phyloP scores from a whole-genome alignment of 352 stramenopile genomes.

The Phytophthora pini region DNA sequence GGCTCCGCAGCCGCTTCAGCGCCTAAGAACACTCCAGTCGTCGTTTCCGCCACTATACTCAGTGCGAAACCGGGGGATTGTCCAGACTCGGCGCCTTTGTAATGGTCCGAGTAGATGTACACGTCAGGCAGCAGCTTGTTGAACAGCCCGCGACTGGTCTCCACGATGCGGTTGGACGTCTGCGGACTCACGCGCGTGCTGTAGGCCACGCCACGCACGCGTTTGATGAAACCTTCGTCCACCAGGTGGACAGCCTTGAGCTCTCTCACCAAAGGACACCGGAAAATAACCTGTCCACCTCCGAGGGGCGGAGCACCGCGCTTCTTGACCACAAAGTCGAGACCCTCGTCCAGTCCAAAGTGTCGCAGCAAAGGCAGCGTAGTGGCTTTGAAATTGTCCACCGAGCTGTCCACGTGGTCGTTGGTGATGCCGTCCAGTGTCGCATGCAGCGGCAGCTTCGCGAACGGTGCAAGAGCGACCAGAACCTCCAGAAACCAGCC shows the following conservation, averaged over 20 bases:
- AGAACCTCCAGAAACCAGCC: constrained; percentile 99
- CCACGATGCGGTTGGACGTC: constrained; percentile 97
- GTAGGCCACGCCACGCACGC: constrained; percentile 96
- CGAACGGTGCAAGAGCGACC: constrained; percentile 97
- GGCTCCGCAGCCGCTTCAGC: constrained; percentile 91
- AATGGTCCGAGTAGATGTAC: constrained; percentile 99
- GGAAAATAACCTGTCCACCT: constrained; percentile 92
- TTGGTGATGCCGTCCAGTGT: constrained; percentile 97
- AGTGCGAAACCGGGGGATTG: constrained; percentile 93
- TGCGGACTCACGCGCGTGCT: constrained; percentile 97
- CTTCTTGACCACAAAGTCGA: constrained; percentile 91
- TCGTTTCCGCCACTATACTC: constrained; percentile 97
- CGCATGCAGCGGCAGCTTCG: constrained; percentile 94
- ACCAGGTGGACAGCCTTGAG: constrained; percentile 95
- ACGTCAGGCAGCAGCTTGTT: constrained; percentile 99
- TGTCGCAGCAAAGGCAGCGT: constrained; percentile 95
- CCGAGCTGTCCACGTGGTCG: constrained; percentile 88
- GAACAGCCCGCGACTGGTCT: constrained; percentile 96
- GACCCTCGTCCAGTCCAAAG: constrained; percentile 95
- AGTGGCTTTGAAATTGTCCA: constrained; percentile 96
- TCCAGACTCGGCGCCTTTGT: constrained; percentile 91
- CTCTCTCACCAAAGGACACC: constrained; percentile 95
- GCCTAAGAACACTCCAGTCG: constrained; percentile 94
- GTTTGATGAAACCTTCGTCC: constrained; percentile 98
- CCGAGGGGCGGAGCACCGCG: constrained; percentile 89